Base-by-base conservation (phyloP, 2,329 filamentous ascomycete genomes). In the Phialophora expanda region DNA sequence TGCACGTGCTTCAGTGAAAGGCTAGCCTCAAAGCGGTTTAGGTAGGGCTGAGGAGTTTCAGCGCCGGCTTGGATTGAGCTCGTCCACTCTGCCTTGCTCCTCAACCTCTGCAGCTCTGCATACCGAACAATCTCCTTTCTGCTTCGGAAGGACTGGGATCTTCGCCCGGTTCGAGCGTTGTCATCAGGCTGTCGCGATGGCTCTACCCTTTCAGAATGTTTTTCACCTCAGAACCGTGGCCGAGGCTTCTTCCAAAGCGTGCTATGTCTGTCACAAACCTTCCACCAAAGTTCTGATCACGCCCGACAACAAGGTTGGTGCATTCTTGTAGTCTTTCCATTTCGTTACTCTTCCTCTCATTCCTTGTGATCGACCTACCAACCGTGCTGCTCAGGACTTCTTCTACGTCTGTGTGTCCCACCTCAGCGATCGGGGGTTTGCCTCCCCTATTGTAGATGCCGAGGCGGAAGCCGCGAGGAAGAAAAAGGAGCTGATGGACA, bases 331-430 rank as follows among this genome's bases (percentile, higher is more conserved):
- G 38, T 8, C 38, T n/a, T 44, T 44, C 38, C 6, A 3, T n/a
- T 2, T 44, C 6, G 38, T 17, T 17, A 20, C 17, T 17, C 38
- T 44, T 20, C 17, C 17, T 44, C 8, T 44, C 17, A 7, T 44
- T 44, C 6, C 17, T 32, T 50, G 26, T 12, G 41, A 30, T 61
- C 51, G 22, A 44, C 17, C 20, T 60, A 38, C 61, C 57, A 64
- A 66, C 61, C 26, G 22, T 20, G n/a, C 72, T 48, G 38, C 38
- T 20, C 69, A 89, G 87, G 93, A 97, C 76, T 96, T 93, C 79
- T 98, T 99, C 81, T 97, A 96, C 76, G 86, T 96, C 53, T 99
- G 95, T 73, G 84, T 88, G 5, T 83, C 85, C 34, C 95, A 99
- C 78, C 81, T 98, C 8, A 91, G 90, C 74, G 95, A 98, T 74